Conservation (phyloP, 495 filamentous ascomycete species). For the Umbilicaria muhlenbergii region DNA sequence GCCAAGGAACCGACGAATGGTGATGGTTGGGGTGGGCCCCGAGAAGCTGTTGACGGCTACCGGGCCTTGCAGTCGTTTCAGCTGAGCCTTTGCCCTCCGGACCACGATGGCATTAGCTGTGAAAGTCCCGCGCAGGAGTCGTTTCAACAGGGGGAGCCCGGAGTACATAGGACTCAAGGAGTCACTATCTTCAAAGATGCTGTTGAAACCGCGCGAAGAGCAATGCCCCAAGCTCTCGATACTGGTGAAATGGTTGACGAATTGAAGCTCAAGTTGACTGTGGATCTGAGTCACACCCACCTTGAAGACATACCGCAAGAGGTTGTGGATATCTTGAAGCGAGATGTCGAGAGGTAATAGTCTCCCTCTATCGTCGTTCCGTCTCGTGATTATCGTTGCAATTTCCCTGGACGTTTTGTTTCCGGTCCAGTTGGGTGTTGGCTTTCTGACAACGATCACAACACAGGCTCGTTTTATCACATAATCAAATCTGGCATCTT, state of each 20-base stretch:
- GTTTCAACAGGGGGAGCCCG: too few relatives aligned
- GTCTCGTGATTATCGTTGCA: constrained; percentile 8
- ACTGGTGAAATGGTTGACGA: constrained; percentile 22
- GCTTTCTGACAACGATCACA: background rate
- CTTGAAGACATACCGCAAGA: constrained; percentile 73
- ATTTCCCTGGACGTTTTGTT: constrained; percentile 1
- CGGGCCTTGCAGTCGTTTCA: too few relatives aligned
- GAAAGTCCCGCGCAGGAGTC: too few relatives aligned
- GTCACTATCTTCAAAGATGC: constrained; percentile 13
- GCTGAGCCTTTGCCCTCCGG: too few relatives aligned
- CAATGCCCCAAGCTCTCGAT: constrained; percentile 48
- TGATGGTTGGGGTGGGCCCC: too few relatives aligned
- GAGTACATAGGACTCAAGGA: too few relatives aligned
- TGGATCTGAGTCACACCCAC: constrained; percentile 73
- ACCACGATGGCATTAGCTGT: too few relatives aligned
- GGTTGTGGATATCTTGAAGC: constrained; percentile 82
- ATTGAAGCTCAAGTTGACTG: constrained; percentile 64
- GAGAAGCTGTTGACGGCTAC: too few relatives aligned
- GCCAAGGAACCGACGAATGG: too few relatives aligned
- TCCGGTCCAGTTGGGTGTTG: background rate
- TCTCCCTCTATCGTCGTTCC: constrained; percentile 2
- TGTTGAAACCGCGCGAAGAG: constrained; percentile 50
- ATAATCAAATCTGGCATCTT: constrained; percentile 71
- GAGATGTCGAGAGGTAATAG: constrained; percentile 75
- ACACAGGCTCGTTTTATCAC: constrained; percentile 66